Evolutionary conservation across 768 basidiomycete species (phyloP), one percentile per base, ranked within the genome.

Genomic region (Phlegmacium glaucopus): DNA sequence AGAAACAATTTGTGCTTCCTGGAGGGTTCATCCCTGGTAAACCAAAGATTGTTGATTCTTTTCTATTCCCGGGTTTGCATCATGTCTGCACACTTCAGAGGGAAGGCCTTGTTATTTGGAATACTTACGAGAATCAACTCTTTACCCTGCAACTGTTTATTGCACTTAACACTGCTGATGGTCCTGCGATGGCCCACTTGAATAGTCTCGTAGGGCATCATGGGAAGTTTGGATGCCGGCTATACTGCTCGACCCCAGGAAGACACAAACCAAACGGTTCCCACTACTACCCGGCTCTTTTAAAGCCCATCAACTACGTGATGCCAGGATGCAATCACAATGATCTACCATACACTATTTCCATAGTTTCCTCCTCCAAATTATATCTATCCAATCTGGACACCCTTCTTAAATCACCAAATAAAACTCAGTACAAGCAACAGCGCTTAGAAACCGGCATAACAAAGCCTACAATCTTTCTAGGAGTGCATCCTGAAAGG

Each of bases 121-220:
- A 71, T 53, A 59, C 61, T 7, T 28, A 28, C 2, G 22, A 22
- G 7, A 36, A 63, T 12, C 13, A 17, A 2, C 35, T 53, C 0
- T 58, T 64, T 36, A 42, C 15, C 15, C 55, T 50, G 8, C 18
- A 49, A 12, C 49, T 52, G 0, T 63, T 60, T 36, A 48, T 66
- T 9, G 44, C 44, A 1, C 51, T 67, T 27, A 58, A 27, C 1
- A 65, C 55, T 8, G 70, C 70, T 1, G 71, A 77, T 51, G 62
- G 59, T 0, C 61, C 64, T 11, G 72, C 61, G 3, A 58, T 68
- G 47, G 59, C 61, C 0, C 42, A 58, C 25, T 41, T 72, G 3
- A 62, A 56, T 51, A 70, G 72, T 1, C 44, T 61, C 16, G 63
- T 68, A 25, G 68, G 72, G 0, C 71, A 74, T 49, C 56, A 61